Evolutionary conservation across 495 filamentous ascomycete genomes (phyloP).

Genomic region (Penicillium angulare): DNA sequence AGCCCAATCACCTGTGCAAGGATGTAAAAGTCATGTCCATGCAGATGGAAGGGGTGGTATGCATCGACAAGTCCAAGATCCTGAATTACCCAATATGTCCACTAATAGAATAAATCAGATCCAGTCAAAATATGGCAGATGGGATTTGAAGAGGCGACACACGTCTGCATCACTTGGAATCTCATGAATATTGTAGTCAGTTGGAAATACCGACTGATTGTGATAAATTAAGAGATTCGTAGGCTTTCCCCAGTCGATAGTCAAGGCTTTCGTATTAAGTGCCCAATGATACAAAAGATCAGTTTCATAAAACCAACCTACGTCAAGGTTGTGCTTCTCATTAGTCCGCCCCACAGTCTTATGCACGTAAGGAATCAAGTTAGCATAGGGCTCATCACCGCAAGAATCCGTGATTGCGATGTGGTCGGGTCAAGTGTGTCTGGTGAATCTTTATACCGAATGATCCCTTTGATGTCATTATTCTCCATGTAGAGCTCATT

Average conservation of each 20-base stretch:
- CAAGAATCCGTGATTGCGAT: neutral
- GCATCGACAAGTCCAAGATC: neutral
- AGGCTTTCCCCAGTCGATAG: neutral
- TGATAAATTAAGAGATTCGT: neutral
- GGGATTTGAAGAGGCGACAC: neutral
- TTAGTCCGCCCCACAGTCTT: neutral
- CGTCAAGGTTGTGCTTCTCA: neutral
- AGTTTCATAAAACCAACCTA: neutral
- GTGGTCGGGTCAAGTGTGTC: neutral
- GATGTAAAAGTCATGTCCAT: constrained; percentile 26
- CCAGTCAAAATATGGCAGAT: neutral
- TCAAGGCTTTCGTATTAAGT: neutral
- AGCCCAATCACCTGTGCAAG: neutral
- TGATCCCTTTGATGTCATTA: constrained; percentile 55
- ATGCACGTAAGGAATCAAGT: neutral
- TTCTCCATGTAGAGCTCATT: constrained; percentile 32
- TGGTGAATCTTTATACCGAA: neutral
- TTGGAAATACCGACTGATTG: neutral
- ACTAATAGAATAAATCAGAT: neutral
- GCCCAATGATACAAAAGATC: neutral
- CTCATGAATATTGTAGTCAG: neutral
- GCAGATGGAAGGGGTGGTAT: constrained; percentile 22
- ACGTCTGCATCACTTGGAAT: neutral
- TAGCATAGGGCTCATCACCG: neutral
- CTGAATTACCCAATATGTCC: neutral